Percentiles rank a stretch among this genome's conserved stretches.
phyloP scores from a whole-genome alignment of 805 yeast species.

The Metschnikowia anglica region DNA sequence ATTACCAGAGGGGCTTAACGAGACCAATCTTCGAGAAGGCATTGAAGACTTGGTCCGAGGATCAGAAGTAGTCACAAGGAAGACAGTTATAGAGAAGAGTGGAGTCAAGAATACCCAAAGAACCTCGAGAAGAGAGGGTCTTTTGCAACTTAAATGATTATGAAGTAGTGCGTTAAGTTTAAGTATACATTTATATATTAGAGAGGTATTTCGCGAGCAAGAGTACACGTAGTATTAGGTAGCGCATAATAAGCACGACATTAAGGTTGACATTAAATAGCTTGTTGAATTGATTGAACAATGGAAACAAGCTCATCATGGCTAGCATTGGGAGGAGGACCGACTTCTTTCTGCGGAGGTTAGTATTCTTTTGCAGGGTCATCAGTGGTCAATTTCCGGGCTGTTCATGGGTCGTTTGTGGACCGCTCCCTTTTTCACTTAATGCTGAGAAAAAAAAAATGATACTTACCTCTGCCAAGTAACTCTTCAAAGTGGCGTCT shows the following conservation, averaged over 20 bases:
- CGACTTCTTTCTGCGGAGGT: slow-evolving; percentile 44
- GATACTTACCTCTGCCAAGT: slow-evolving; percentile 15
- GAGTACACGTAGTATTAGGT: slow-evolving; percentile 10
- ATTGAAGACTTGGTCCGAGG: slow-evolving; percentile 29
- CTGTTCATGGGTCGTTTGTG: too few relatives aligned
- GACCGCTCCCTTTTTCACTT: too few relatives aligned
- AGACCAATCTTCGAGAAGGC: slow-evolving; percentile 52
- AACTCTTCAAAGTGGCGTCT: slow-evolving; percentile 9
- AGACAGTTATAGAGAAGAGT: not conserved
- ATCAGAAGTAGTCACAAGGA: slow-evolving; percentile 8
- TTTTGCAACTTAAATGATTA: too few relatives aligned
- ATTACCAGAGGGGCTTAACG: slow-evolving; percentile 57
- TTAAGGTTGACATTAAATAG: slow-evolving; percentile 5
- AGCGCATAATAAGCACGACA: slow-evolving; percentile 9
- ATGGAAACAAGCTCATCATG: slow-evolving; percentile 47
- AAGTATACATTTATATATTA: slow-evolving; percentile 7
- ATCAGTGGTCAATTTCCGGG: too few relatives aligned
- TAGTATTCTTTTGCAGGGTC: slow-evolving; percentile 22
- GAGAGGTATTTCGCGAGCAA: slow-evolving; percentile 6
- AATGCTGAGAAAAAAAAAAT: not conserved
- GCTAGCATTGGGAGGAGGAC: slow-evolving; percentile 46
- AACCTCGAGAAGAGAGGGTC: too few relatives aligned
- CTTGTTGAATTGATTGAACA: slow-evolving; percentile 42
- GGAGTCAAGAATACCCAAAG: too few relatives aligned
- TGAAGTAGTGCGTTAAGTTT: not conserved